These are phyloP conservation scores for Candida quercuum DNA, from an alignment of 805 yeast species.

Conservation along the genomic window DNA sequence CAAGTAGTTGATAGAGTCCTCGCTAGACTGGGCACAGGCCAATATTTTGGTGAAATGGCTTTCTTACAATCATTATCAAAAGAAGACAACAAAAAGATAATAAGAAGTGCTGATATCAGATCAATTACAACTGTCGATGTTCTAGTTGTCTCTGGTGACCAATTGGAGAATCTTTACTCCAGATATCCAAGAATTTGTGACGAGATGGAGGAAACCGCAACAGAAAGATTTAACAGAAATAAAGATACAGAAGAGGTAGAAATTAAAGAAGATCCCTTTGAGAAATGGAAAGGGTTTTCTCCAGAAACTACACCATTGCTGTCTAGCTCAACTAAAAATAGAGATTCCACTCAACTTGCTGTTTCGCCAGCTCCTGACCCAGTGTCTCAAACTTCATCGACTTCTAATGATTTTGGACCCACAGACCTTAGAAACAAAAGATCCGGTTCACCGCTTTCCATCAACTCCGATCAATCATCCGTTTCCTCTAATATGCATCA, in stretches of 20 bases:
- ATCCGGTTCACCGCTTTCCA: slow-evolving; percentile 7
- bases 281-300: slow-evolving; percentile 22
- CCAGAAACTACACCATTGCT: slow-evolving; percentile 7
- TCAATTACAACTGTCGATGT: slow-evolving; percentile 56
- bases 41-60: slow-evolving; percentile 76
- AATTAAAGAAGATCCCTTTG: slow-evolving; percentile 14
- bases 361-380: neutral
- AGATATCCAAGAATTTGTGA: slow-evolving; percentile 54
- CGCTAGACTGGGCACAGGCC: slow-evolving; percentile 57
- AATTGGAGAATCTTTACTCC: slow-evolving; percentile 46
- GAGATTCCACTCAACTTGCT: neutral
- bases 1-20: slow-evolving; percentile 34
- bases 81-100: slow-evolving; percentile 13
- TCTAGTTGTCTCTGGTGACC: slow-evolving; percentile 52
- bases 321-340: neutral
- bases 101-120: slow-evolving; percentile 60
- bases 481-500: neutral
- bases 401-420: slow-evolving; percentile 1
- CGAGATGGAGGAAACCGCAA: slow-evolving; percentile 58
- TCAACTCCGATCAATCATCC: neutral
- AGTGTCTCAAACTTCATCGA: neutral
- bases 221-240: slow-evolving; percentile 37
- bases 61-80: slow-evolving; percentile 45
- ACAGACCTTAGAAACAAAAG: slow-evolving; percentile 3
- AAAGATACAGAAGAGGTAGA: slow-evolving; percentile 12